These are phyloP conservation scores for Sugiyamaella chiloensis DNA, from an alignment of 805 yeast genomes.

Conservation along the genomic window DNA sequence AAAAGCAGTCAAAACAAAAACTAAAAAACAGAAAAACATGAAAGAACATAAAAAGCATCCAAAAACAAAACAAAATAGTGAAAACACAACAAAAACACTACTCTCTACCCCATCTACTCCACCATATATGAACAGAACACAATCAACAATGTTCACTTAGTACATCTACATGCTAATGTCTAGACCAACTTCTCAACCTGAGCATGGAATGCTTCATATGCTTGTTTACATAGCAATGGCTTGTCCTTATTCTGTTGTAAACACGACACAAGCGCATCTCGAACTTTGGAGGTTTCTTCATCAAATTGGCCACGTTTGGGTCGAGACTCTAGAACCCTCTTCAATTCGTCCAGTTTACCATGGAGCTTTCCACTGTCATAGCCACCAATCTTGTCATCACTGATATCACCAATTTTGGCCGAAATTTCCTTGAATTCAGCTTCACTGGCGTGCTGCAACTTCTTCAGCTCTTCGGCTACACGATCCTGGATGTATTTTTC, in stretches of 20 bases:
- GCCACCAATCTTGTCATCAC: conserved; percentile 22
- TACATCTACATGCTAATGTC: not conserved
- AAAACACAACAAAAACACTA: no score
- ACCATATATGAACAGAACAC: no score
- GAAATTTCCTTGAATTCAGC: conserved; percentile 25
- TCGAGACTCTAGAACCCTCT: conserved; percentile 29
- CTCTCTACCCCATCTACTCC: no score
- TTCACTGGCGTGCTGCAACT: conserved; percentile 31
- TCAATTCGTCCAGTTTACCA: conserved; percentile 30
- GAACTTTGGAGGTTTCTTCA: conserved; percentile 27
- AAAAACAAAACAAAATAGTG: no score
- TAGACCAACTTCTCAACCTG: no score
- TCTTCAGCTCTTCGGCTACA: conserved; percentile 33
- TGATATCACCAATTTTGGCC: conserved; percentile 14
- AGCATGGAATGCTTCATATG: conserved; percentile 29
- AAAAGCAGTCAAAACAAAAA: no score
- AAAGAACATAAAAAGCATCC: no score
- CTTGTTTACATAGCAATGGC: conserved; percentile 34
- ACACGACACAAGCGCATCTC: conserved; percentile 32
- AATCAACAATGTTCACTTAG: not conserved
- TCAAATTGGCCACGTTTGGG: conserved; percentile 31
- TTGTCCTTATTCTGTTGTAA: conserved; percentile 28
- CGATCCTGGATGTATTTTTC: conserved; percentile 35
- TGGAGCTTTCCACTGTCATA: conserved; percentile 24
- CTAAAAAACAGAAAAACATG: no score